Conservation (phyloP, 2,329 filamentous ascomycete species). For the Chaetomium strumarium region DNA sequence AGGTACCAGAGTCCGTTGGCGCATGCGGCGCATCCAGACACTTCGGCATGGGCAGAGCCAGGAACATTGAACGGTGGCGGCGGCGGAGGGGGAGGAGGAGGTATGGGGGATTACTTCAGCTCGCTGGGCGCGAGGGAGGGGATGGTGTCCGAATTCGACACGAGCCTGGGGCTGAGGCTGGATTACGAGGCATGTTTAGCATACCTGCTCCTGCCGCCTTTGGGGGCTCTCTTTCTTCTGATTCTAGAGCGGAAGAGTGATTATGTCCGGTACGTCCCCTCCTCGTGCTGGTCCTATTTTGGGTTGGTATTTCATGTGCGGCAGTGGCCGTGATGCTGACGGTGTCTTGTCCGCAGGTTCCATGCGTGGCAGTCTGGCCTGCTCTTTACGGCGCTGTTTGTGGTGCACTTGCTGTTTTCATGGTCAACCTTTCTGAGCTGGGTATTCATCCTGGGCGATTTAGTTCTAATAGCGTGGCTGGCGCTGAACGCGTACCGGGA, state of each 20-base stretch:
- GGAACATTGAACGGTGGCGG: slow-evolving; percentile 5
- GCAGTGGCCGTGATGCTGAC: neutral
- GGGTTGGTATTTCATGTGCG: neutral
- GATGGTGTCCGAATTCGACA: slow-evolving; percentile 76
- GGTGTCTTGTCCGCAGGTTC: slow-evolving; percentile 51
- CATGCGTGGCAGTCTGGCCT: slow-evolving; percentile 94
- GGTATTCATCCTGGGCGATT: slow-evolving; percentile 70
- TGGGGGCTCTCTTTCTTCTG: slow-evolving; percentile 77
- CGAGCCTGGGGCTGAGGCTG: slow-evolving; percentile 76
- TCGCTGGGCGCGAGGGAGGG: slow-evolving; percentile 46
- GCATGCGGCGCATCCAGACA: slow-evolving; percentile 7
- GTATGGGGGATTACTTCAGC: slow-evolving; percentile 35
- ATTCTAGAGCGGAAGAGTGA: slow-evolving; percentile 92
- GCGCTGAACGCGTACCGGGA: slow-evolving; percentile 77
- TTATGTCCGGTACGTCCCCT: slow-evolving; percentile 71
- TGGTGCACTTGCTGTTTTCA: slow-evolving; percentile 78
- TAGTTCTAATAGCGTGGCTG: slow-evolving; percentile 70
- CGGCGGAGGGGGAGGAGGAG: slow-evolving; percentile 23
- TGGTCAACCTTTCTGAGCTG: slow-evolving; percentile 82
- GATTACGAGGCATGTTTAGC: slow-evolving; percentile 89
- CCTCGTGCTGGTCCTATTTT: neutral
- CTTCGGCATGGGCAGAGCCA: slow-evolving; percentile 9
- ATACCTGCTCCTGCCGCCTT: slow-evolving; percentile 77
- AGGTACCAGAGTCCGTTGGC: slow-evolving; percentile 27
- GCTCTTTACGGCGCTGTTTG: slow-evolving; percentile 67